phyloP scores from a whole-genome alignment of 2,329 filamentous ascomycete species.

The Aspergillus ochraceus region DNA sequence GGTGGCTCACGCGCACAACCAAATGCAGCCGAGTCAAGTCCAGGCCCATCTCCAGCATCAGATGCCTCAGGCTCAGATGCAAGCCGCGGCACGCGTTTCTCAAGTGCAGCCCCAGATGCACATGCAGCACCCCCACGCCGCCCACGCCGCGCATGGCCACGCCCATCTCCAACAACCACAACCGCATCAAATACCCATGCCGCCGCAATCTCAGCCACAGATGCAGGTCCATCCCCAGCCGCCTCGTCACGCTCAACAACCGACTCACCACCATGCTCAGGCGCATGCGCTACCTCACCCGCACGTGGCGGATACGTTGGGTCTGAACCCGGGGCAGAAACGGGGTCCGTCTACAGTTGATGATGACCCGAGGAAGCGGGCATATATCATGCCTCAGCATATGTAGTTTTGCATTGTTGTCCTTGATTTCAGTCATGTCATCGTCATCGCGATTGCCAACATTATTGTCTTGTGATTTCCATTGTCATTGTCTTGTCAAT shows the following conservation, averaged over 20 bases:
- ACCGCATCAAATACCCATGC: slow-evolving; percentile 9
- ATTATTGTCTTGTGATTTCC: no score
- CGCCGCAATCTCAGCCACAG: slow-evolving; percentile 23
- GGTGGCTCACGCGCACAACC: background rate
- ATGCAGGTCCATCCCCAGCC: slow-evolving; percentile 11
- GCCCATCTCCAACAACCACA: background rate
- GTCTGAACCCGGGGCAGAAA: slow-evolving; percentile 21
- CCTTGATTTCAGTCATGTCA: no score
- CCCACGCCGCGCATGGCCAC: background rate
- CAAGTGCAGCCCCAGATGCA: slow-evolving; percentile 13
- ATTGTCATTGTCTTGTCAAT: background rate
- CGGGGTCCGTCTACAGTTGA: slow-evolving; percentile 14
- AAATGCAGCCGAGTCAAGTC: background rate
- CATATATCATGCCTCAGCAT: slow-evolving; percentile 21
- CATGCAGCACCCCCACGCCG: slow-evolving; percentile 11
- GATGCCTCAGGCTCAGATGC: background rate
- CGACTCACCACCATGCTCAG: slow-evolving; percentile 11
- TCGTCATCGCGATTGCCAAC: no score
- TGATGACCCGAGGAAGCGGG: slow-evolving; percentile 23
- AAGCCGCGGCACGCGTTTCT: background rate
- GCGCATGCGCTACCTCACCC: background rate
- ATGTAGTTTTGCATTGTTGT: slow-evolving; percentile 7
- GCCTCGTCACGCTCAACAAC: slow-evolving; percentile 9
- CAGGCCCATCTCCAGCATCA: background rate
- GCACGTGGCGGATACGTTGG: slow-evolving; percentile 15